phyloP scores from a whole-genome alignment of 2,329 filamentous ascomycete genomes.

The Aureobasidium sp. region DNA sequence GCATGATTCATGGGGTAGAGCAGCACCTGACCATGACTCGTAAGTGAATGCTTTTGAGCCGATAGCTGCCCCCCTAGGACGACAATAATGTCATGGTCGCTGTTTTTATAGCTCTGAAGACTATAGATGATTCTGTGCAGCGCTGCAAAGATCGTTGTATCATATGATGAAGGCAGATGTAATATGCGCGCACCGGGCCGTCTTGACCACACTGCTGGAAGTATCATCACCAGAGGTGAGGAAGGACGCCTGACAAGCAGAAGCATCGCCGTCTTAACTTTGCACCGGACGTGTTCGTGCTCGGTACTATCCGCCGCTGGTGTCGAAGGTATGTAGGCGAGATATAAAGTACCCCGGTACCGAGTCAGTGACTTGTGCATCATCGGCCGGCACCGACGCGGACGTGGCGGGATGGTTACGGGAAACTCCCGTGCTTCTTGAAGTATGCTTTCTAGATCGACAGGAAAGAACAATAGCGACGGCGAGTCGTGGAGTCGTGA shows the following conservation, averaged over 20 bases:
- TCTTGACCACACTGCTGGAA: background rate
- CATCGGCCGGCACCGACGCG: background rate
- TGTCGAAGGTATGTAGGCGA: background rate
- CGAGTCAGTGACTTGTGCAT: background rate
- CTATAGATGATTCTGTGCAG: background rate
- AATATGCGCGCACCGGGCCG: too few relatives aligned
- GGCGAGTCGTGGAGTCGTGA: background rate
- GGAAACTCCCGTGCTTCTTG: too few relatives aligned
- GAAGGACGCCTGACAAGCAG: background rate
- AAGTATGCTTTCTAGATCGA: too few relatives aligned
- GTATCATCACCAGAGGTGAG: too few relatives aligned
- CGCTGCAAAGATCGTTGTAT: too few relatives aligned
- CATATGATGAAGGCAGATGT: too few relatives aligned
- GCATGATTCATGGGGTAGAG: slow-evolving; percentile 9
- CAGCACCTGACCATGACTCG: background rate
- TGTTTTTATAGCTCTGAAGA: too few relatives aligned
- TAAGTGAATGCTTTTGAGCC: background rate
- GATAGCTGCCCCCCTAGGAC: too few relatives aligned
- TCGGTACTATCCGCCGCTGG: background rate
- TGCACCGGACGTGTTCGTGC: background rate
- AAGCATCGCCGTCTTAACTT: slow-evolving; percentile 3
- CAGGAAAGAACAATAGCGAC: background rate
- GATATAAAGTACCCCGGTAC: background rate
- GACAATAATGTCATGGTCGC: too few relatives aligned
- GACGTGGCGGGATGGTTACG: background rate